Percentiles rank a stretch among this genome's conserved stretches.
Conservation (phyloP, 2,329 filamentous ascomycete species). For the Stromatinia cepivora region DNA sequence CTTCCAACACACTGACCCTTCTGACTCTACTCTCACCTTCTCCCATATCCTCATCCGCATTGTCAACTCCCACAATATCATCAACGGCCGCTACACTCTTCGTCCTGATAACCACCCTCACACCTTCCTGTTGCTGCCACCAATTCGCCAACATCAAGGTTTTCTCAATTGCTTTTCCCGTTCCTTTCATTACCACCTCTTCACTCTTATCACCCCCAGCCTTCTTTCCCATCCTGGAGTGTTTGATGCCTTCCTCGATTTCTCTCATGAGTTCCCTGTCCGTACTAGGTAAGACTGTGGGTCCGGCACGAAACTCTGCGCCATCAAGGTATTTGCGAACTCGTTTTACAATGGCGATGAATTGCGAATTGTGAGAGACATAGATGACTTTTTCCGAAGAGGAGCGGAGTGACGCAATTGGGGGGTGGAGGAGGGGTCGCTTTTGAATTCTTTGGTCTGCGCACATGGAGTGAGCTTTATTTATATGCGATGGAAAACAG, state of each 20-base stretch:
- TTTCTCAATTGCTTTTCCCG: slow-evolving; percentile 41
- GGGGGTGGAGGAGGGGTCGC: slow-evolving; percentile 41
- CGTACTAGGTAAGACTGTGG: slow-evolving; percentile 24
- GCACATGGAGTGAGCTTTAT: not conserved
- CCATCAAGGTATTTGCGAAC: slow-evolving; percentile 35
- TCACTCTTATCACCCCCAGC: slow-evolving; percentile 23
- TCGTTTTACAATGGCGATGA: slow-evolving; percentile 39
- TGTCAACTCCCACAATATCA: slow-evolving; percentile 36
- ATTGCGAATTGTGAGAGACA: slow-evolving; percentile 36
- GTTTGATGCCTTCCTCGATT: slow-evolving; percentile 30
- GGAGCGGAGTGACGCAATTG: slow-evolving; percentile 33
- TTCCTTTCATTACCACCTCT: slow-evolving; percentile 40
- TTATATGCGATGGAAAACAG: slow-evolving; percentile 30
- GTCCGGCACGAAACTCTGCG: slow-evolving; percentile 35
- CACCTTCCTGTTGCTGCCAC: slow-evolving; percentile 35
- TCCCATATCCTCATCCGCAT: slow-evolving; percentile 27
- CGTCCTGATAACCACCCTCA: slow-evolving; percentile 37
- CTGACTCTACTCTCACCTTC: slow-evolving; percentile 34
- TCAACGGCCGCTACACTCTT: slow-evolving; percentile 41
- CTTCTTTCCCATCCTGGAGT: slow-evolving; percentile 25
- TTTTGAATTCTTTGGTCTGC: slow-evolving; percentile 40
- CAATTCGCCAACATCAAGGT: slow-evolving; percentile 35
- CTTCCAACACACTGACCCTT: slow-evolving; percentile 39
- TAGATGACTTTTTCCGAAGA: slow-evolving; percentile 38
- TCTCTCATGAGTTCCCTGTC: slow-evolving; percentile 25